phyloP scores from a whole-genome alignment of 2,329 filamentous ascomycete genomes.

The Calonectria pteridis region DNA sequence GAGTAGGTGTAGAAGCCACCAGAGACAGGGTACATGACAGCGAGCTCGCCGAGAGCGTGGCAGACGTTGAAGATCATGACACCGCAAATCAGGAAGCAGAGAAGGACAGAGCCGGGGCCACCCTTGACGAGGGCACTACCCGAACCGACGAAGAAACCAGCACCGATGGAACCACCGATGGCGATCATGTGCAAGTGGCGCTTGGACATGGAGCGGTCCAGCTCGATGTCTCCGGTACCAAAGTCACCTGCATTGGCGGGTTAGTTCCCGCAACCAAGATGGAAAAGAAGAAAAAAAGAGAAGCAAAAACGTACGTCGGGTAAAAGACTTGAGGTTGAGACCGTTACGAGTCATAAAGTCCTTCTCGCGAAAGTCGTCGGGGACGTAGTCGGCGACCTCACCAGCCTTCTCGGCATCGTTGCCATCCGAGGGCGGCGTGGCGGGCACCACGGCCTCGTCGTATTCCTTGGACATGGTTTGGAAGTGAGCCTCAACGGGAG shows the following conservation, averaged over 20 bases:
- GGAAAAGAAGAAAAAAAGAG: not conserved
- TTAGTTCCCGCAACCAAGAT: constrained; percentile 14
- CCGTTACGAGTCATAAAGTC: constrained; percentile 46
- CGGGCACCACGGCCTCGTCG: constrained; percentile 29
- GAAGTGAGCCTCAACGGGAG: not conserved
- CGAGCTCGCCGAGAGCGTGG: constrained; percentile 71
- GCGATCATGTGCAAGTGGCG: constrained; percentile 74
- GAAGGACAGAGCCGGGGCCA: constrained; percentile 59
- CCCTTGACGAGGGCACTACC: constrained; percentile 66
- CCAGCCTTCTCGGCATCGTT: constrained; percentile 33
- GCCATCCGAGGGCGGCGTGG: constrained; percentile 29
- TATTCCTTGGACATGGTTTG: constrained; percentile 39
- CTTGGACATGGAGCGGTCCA: constrained; percentile 64
- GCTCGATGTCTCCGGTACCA: constrained; percentile 46
- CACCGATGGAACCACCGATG: constrained; percentile 72
- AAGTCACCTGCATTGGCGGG: constrained; percentile 36
- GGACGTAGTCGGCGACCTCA: constrained; percentile 20
- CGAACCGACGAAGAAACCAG: constrained; percentile 73
- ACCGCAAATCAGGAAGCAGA: constrained; percentile 68
- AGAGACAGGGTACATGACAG: constrained; percentile 72
- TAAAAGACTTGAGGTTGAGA: constrained; percentile 42
- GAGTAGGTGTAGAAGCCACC: constrained; percentile 74
- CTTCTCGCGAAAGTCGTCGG: constrained; percentile 39
- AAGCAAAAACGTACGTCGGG: constrained; percentile 32
- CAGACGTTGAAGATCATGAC: constrained; percentile 73